Evolutionary conservation across 2,329 filamentous ascomycete genomes (phyloP), one percentile per base, ranked within the genome.

Genomic region (Cytospora schulzeri): DNA sequence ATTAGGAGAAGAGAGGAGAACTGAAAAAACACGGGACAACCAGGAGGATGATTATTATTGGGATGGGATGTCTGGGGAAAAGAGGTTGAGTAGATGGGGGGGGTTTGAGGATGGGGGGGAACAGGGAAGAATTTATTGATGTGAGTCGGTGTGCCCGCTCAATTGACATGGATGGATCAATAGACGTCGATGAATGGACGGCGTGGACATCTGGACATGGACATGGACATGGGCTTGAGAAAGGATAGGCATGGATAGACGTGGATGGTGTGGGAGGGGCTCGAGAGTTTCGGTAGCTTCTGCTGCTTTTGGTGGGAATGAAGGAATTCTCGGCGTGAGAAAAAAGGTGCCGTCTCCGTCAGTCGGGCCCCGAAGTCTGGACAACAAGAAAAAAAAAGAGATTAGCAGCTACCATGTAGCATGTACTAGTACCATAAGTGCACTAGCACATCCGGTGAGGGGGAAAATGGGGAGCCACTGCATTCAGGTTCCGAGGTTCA

Each of bases 91-190:
- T 50, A 62, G 64, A 53, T 67, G 67, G 33, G 56, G 59, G 59
- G 41, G 59, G 41, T 67, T 56, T 63, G 62, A 60, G 65, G 66
- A 57, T 60, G 64, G 68, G 63, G 54, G 64, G 62, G 67, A 69
- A 67, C 70, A 67, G 65, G 69, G 69, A 69, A 66, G 67, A 65
- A 64, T 66, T 61, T 63, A 60, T 67, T 56, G 58, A n/a, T 33
- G 26, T 15, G 48, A 59, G 57, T 65, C 60, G 61, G 51, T 51
- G 19, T 48, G 35, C 26, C 38, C 4, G 38, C 38, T 41, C 33
- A 35, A 35, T 19, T 41, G 38, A 17, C 15, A 19, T 19, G 35
- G 35, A 38, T 38, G 35, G 35, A 38, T 38, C 31, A 12, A 33
- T 33, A 29, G 29, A 8, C 29, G 29, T 29, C 29, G 29, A 29